phyloP scores from a whole-genome alignment of 352 stramenopile genomes.

The Globisporangium carolinianum region DNA sequence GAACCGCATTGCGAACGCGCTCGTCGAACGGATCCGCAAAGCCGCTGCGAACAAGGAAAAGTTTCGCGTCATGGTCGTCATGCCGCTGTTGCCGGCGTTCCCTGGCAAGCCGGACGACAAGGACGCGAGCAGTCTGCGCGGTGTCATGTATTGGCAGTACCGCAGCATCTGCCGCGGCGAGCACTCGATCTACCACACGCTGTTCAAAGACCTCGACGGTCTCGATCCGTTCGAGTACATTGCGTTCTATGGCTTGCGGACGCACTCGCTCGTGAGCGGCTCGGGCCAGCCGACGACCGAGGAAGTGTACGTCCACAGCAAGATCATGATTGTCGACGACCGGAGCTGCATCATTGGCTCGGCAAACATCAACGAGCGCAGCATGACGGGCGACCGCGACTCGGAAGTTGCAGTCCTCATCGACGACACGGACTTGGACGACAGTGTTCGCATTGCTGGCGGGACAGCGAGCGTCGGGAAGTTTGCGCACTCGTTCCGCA shows the following conservation, averaged over 20 bases:
- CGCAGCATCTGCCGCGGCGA: constrained; percentile 77
- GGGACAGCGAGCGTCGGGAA: constrained; percentile 55
- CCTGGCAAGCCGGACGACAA: constrained; percentile 74
- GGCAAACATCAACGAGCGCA: constrained; percentile 86
- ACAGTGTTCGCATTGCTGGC: constrained; percentile 36
- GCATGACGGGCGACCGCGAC: constrained; percentile 81
- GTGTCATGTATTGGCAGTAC: constrained; percentile 87
- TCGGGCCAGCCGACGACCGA: constrained; percentile 44
- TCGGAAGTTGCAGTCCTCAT: constrained; percentile 83
- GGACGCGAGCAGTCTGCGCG: constrained; percentile 70
- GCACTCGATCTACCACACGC: constrained; percentile 74
- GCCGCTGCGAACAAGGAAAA: constrained; percentile 76
- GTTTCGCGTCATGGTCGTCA: constrained; percentile 82
- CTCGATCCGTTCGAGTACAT: constrained; percentile 83
- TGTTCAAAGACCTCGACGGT: constrained; percentile 66
- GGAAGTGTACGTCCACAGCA: constrained; percentile 87
- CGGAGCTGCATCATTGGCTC: constrained; percentile 73
- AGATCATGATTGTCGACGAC: constrained; percentile 89
- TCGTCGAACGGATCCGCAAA: constrained; percentile 69
- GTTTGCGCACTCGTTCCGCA: constrained; percentile 81
- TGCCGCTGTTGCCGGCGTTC: constrained; percentile 80
- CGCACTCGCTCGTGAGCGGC: constrained; percentile 28
- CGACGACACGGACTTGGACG: constrained; percentile 72
- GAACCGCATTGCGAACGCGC: constrained; percentile 77
- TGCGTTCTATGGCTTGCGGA: constrained; percentile 78